phyloP scores from a whole-genome alignment of 345 rosid genomes.

The Eucalyptus tenuipes region DNA sequence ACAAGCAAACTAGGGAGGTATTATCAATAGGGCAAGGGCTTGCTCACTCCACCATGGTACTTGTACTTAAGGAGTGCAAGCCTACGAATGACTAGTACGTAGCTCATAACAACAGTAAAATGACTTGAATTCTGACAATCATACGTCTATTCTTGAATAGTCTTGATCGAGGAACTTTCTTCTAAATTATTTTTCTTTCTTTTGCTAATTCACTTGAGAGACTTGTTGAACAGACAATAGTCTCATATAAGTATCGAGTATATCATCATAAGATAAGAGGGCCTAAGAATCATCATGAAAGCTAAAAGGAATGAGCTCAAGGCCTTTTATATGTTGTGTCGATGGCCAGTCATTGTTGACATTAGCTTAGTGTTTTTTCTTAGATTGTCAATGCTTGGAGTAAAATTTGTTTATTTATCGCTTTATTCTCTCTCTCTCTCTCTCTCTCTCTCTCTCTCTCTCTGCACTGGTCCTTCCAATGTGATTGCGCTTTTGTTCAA shows the following conservation, averaged over 20 bases:
- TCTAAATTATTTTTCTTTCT: neutral
- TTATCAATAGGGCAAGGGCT: neutral
- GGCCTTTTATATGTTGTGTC: neutral
- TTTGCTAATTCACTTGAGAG: neutral
- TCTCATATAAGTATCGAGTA: neutral
- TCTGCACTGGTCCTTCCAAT: neutral
- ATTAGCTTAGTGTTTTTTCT: neutral
- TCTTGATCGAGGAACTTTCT: neutral
- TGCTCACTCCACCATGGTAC: neutral
- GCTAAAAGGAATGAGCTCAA: neutral
- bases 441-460: neutral
- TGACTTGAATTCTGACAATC: neutral
- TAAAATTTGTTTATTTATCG: neutral
- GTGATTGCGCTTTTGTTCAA: neutral
- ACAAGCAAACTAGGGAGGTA: neutral
- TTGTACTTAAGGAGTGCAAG: neutral
- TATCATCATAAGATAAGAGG: neutral
- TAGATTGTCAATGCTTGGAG: neutral
- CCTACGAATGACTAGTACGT: neutral
- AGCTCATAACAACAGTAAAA: neutral
- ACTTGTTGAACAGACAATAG: neutral
- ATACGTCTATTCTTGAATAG: neutral
- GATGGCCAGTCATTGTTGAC: neutral
- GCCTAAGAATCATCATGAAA: neutral
- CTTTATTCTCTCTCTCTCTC: neutral